A percentile compares a stretch with the other conserved stretches of the same genome.
Evolutionary conservation across 805 yeast genomes (phyloP).

Genomic region (Spathaspora hagerdaliae): DNA sequence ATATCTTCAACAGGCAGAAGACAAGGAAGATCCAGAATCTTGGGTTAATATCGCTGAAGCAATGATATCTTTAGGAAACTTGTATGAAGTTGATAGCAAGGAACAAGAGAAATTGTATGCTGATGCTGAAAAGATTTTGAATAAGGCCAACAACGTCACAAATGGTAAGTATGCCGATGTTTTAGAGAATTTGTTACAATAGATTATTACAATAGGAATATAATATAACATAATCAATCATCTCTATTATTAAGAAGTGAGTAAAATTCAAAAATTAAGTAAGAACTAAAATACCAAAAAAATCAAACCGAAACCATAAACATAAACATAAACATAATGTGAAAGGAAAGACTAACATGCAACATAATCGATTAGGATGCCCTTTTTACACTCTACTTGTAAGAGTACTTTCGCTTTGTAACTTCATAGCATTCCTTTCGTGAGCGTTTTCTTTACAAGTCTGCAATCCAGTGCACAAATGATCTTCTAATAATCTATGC

Average conservation of each 20-base stretch:
- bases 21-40: slow-evolving; percentile 70
- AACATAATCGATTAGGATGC: neutral
- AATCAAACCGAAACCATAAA: neutral
- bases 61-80: slow-evolving; percentile 70
- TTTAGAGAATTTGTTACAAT: slow-evolving; percentile 44
- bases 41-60: slow-evolving; percentile 90
- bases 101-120: slow-evolving; percentile 66
- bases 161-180: slow-evolving; percentile 70
- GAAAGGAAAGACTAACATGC: neutral
- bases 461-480: slow-evolving; percentile 72
- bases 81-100: slow-evolving; percentile 57
- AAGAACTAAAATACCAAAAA: neutral
- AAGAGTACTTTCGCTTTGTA: slow-evolving; percentile 82
- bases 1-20: slow-evolving; percentile 56
- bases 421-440: slow-evolving; percentile 77
- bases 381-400: slow-evolving; percentile 52
- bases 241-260: neutral
- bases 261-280: neutral
- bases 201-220: neutral
- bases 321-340: neutral
- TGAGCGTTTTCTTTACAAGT: slow-evolving; percentile 79
- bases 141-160: slow-evolving; percentile 73
- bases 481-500: slow-evolving; percentile 84
- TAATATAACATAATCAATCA: neutral
- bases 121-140: slow-evolving; percentile 65